Base-by-base conservation (phyloP, 306 rosid species). In the Geum urbanum region DNA sequence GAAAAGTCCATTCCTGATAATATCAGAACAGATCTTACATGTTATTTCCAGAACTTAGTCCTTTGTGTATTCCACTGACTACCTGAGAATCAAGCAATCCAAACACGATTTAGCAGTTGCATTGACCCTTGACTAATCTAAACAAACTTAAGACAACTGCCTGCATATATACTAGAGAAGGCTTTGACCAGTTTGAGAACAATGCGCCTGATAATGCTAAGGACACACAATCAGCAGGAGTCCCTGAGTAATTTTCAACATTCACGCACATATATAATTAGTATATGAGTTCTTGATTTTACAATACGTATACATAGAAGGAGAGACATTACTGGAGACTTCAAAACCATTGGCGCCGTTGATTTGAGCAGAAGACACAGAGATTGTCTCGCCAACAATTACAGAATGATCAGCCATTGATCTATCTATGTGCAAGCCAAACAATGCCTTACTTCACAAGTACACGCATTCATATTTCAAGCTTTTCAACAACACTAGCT, bases 201-300 rank as follows among this genome's bases (percentile, higher is more conserved):
- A 86, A 55, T 54, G 86, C 83, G 55, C 88, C 91, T 1, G 88
- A 86, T 69, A 86, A 66, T 14, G 91, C 91, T 75, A 86, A 52
- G 46, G 91, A 83, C 14, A 86, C 79, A 71, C 85, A 86, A 47
- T 86, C 88, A 37, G 67, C 91, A 4, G 88, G 84, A 19, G 79
- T 86, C 41, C 91, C 86, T 86, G 77, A 16, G 2, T 39, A 10
- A 69, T 48, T 18, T 65, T 39, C 20, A 12, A 6, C 11, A 4
- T 57, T 69, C 39, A 32, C 47, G 37, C 8, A 43, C 52, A 46
- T 46, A 24, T 24, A 24, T 24, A 22, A 65, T 4, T 46, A 32
- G 8, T 45, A 20, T 3, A 22, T 44, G 15, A 8, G 22, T 41
- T 62, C 37, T 37, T 2, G n/a, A 19, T 19, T 9, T 1, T 32